These are phyloP conservation scores for Lentinula raphanica DNA, from an alignment of 768 basidiomycete species.

Conservation along the genomic window DNA sequence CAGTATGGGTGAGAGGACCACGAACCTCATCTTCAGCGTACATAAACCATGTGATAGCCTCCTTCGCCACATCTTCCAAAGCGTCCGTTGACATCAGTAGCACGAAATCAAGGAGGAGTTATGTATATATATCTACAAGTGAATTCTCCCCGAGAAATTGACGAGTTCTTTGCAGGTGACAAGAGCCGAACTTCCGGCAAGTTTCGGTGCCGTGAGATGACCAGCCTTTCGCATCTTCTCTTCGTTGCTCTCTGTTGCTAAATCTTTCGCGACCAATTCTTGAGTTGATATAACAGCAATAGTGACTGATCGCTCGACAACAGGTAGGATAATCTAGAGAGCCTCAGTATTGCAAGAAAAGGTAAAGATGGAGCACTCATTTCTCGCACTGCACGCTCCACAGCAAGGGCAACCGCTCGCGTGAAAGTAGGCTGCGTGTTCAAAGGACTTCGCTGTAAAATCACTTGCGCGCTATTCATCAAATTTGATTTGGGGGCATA, in stretches of 20 bases:
- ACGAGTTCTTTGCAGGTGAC: slow-evolving; percentile 98
- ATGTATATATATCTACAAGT: slow-evolving; percentile 78
- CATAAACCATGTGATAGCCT: slow-evolving; percentile 93
- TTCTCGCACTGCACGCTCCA: slow-evolving; percentile 94
- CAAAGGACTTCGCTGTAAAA: slow-evolving; percentile 66
- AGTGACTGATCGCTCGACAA: slow-evolving; percentile 96
- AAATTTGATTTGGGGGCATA: slow-evolving; percentile 69
- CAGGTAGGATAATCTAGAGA: slow-evolving; percentile 84
- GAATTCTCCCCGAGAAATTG: slow-evolving; percentile 80
- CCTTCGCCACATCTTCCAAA: slow-evolving; percentile 91
- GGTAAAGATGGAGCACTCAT: slow-evolving; percentile 34
- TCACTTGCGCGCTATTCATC: slow-evolving; percentile 71
- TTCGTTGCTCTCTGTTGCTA: slow-evolving; percentile 88
- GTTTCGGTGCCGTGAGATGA: slow-evolving; percentile 93
- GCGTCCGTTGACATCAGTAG: slow-evolving; percentile 84
- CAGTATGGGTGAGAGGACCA: slow-evolving; percentile 8
- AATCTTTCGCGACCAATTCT: slow-evolving; percentile 96
- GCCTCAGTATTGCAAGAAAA: neutral
- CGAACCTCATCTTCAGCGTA: slow-evolving; percentile 94
- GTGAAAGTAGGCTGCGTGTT: slow-evolving; percentile 81
- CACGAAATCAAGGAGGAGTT: slow-evolving; percentile 71
- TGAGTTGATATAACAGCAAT: slow-evolving; percentile 97
- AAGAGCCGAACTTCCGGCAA: slow-evolving; percentile 92
- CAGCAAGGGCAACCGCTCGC: slow-evolving; percentile 82
- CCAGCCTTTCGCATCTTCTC: slow-evolving; percentile 87